These are phyloP conservation scores for Trypethelium eluteriae DNA, from an alignment of 495 filamentous ascomycete genomes.

Conservation along the genomic window DNA sequence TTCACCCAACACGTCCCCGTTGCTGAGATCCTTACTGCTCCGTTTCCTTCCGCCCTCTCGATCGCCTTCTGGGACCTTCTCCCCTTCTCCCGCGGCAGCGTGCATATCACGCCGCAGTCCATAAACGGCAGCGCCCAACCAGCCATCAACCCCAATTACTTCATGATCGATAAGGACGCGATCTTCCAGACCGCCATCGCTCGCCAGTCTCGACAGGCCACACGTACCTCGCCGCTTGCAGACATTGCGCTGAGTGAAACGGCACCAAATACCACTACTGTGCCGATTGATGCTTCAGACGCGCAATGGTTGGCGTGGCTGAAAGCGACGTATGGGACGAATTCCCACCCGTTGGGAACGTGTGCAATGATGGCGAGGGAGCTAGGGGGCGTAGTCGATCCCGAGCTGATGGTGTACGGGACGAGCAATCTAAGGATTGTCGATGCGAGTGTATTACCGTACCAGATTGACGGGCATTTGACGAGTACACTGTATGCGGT, in stretches of 20 bases:
- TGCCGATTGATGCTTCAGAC: not conserved
- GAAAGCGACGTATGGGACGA: not conserved
- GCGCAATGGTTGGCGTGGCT: constrained; percentile 1
- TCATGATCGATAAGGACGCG: constrained; percentile 4
- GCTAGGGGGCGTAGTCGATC: constrained; percentile 43
- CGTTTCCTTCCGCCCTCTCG: not conserved
- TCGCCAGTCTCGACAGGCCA: not conserved
- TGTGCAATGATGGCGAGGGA: constrained; percentile 44
- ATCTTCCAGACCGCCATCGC: constrained; percentile 5
- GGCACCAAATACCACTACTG: not conserved
- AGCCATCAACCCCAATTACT: constrained; percentile 11
- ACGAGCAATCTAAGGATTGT: constrained; percentile 43
- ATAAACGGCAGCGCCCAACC: constrained; percentile 11
- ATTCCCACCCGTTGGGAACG: constrained; percentile 41
- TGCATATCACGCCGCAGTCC: constrained; percentile 16
- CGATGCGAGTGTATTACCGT: constrained; percentile 26
- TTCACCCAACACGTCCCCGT: constrained; percentile 9
- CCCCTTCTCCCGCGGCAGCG: constrained; percentile 23
- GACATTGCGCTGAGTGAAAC: not conserved
- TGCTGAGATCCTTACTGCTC: constrained; percentile 10
- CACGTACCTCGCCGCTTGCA: not conserved
- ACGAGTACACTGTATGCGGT: constrained; percentile 16
- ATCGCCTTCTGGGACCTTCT: constrained; percentile 8
- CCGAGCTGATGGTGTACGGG: constrained; percentile 42
- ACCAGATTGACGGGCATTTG: constrained; percentile 7